Percentiles rank a stretch among this genome's conserved stretches.
phyloP scores from a whole-genome alignment of 768 basidiomycete genomes.

The Boletus sp. region DNA sequence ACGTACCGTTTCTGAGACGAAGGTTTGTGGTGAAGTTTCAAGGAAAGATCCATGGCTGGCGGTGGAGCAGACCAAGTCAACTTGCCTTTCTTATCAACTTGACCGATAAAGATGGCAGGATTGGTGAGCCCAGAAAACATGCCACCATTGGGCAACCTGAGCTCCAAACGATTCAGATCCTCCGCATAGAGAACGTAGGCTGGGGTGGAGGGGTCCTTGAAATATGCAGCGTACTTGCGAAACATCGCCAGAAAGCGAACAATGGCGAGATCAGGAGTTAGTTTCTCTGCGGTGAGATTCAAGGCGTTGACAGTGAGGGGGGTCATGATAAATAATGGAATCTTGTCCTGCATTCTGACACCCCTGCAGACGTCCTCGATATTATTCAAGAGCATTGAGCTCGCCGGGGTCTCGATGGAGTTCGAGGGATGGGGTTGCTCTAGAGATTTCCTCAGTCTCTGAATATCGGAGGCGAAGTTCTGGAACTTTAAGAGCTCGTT shows the following conservation, averaged over 20 bases:
- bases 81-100: not conserved
- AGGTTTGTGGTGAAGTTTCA: not conserved
- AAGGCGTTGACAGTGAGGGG: not conserved
- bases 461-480: not conserved
- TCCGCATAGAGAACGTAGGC: not conserved
- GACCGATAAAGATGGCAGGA: not conserved
- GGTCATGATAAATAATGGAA: not conserved
- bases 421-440: no score
- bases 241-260: not conserved
- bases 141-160: not conserved
- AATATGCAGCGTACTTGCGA: not conserved
- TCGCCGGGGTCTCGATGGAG: no score
- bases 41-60: not conserved
- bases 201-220: not conserved
- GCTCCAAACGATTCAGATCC: not conserved
- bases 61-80: not conserved
- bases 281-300: no score
- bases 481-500: not conserved
- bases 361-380: not conserved
- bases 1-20: not conserved
- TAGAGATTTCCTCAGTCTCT: not conserved
- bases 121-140: not conserved
- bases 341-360: not conserved
- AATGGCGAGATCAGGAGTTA: not conserved
- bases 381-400: not conserved